These are phyloP conservation scores for Ligustrum vulgare DNA, from an alignment of 257 asterid species.

Conservation along the genomic window DNA sequence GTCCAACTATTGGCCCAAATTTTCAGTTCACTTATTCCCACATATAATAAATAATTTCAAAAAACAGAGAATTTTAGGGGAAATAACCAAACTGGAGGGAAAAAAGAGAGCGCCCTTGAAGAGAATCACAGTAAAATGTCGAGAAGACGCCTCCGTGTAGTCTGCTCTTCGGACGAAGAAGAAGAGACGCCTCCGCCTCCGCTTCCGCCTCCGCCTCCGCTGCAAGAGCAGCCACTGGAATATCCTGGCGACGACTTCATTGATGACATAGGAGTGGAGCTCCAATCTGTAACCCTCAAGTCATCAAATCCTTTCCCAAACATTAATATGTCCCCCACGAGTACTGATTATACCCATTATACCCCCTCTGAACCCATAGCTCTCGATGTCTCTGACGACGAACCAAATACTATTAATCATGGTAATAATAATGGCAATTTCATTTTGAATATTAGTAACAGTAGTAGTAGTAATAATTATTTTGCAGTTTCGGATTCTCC, in stretches of 20 bases:
- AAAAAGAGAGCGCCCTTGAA: not conserved
- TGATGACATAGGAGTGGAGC: slow-evolving; percentile 46
- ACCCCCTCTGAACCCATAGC: slow-evolving; percentile 40
- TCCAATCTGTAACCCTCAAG: slow-evolving; percentile 66
- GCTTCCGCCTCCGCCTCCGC: slow-evolving; percentile 15
- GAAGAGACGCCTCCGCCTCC: slow-evolving; percentile 35
- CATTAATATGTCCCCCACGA: slow-evolving; percentile 30
- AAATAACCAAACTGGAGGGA: slow-evolving; percentile 40
- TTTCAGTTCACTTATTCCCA: not conserved
- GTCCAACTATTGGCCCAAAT: not conserved
- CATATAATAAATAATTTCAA: slow-evolving; percentile 8
- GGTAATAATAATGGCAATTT: slow-evolving; percentile 6
- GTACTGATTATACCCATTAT: not conserved
- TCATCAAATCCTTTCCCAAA: slow-evolving; percentile 47
- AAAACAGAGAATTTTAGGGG: not conserved
- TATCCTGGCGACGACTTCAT: slow-evolving; percentile 33
- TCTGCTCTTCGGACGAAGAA: slow-evolving; percentile 67
- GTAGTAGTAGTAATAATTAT: not conserved
- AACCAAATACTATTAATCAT: slow-evolving; percentile 10
- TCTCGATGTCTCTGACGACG: slow-evolving; percentile 55
- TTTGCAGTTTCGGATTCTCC: slow-evolving; percentile 42
- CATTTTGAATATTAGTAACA: slow-evolving; percentile 11
- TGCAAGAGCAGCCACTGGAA: slow-evolving; percentile 25
- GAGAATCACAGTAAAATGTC: slow-evolving; percentile 30
- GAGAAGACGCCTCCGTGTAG: slow-evolving; percentile 60